A percentile compares a stretch with the other conserved stretches of the same genome.
Evolutionary conservation across 768 basidiomycete genomes (phyloP).

Genomic region (Erythrobasidium yunnanense): DNA sequence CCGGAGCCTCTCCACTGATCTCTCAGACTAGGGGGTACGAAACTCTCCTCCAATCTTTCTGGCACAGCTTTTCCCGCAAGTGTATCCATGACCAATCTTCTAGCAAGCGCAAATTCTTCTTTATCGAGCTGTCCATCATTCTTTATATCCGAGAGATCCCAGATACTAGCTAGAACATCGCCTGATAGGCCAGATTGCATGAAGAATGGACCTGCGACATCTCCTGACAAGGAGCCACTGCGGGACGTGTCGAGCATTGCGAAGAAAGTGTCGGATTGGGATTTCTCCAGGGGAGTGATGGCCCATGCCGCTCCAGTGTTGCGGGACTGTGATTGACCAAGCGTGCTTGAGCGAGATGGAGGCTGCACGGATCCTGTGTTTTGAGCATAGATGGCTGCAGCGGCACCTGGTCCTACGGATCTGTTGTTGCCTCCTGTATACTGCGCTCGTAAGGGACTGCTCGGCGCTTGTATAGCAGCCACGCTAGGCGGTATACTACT

Average conservation of each 20-base stretch:
- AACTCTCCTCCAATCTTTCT: slow-evolving; percentile 59
- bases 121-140: slow-evolving; percentile 74
- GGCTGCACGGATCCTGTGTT: slow-evolving; percentile 45
- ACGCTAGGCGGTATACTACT: neutral
- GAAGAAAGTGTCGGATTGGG: slow-evolving; percentile 65
- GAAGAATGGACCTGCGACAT: slow-evolving; percentile 92
- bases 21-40: slow-evolving; percentile 76
- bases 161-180: slow-evolving; percentile 74
- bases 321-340: neutral
- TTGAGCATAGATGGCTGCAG: slow-evolving; percentile 37
- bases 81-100: slow-evolving; percentile 82
- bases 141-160: slow-evolving; percentile 87
- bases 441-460: slow-evolving; percentile 51
- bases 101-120: slow-evolving; percentile 89
- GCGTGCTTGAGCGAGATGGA: slow-evolving; percentile 10
- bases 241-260: slow-evolving; percentile 64
- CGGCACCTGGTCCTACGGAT: neutral
- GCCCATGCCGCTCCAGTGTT: slow-evolving; percentile 53
- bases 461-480: slow-evolving; percentile 4
- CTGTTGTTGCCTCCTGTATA: slow-evolving; percentile 42
- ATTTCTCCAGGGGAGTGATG: slow-evolving; percentile 68
- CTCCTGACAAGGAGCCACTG: slow-evolving; percentile 75
- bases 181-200: slow-evolving; percentile 73
- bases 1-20: slow-evolving; percentile 35
- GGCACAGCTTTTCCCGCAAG: slow-evolving; percentile 63